Evolutionary conservation across 2,329 filamentous ascomycete genomes (phyloP), one percentile per base, ranked within the genome.

Genomic region (Exophiala aquamarina): DNA sequence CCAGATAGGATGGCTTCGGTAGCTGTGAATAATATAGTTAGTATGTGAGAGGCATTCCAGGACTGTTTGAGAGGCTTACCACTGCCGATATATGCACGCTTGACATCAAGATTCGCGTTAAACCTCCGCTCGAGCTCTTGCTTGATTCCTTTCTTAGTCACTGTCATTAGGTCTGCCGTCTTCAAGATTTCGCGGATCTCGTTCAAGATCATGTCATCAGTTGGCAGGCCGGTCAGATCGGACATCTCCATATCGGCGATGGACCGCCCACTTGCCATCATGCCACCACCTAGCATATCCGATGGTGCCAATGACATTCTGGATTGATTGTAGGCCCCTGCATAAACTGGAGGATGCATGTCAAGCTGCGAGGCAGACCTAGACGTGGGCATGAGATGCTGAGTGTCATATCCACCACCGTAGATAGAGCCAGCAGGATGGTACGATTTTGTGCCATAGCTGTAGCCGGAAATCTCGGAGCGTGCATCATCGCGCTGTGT

Each of bases 71-170:
- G 19, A 11, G 33, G 55, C 86, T 72, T 83, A 92, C 87, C 87
- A 72, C 84, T 90, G 68, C 90, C 91, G 66, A 98, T 97, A 70
- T 96, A 98, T 48, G 88, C 83, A 69, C 91, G 86, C 78, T 89
- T 94, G 44, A 83, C 76, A 66, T 97, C 91, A 49, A 98, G 78
- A 49, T 84, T 81, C 54, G 95, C 84, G 52, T 87, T 88, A 63
- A 98, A 98, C 54, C 91, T 81, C 62, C 83, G 82, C 77, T 98
- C 93, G 48, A 98, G 73, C 73, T 98, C 93, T 59, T 81, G 72
- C 78, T 97, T 97, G 70, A 98, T 87, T 61, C 87, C 89, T 82
- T 98, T 98, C 83, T 98, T 98, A 57, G 93, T 98, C 34, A 98
- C 89, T 3, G 82, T 91, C 93, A 98, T 98, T 63, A 98, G 73